Base-by-base conservation (phyloP, 176 grass and related monocot species). In the Phoenix roebelenii region DNA sequence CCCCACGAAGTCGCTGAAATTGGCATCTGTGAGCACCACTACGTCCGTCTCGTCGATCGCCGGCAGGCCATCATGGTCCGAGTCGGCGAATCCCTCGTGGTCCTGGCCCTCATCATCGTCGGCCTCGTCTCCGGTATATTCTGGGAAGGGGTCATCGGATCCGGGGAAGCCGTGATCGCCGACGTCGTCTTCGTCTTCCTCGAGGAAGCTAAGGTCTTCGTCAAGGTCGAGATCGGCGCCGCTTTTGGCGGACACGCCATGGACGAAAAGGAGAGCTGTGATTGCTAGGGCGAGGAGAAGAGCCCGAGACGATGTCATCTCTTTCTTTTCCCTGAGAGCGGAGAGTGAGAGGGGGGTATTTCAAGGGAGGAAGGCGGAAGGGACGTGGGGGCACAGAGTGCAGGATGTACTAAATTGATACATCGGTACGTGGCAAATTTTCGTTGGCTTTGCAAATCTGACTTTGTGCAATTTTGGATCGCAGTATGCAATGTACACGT, bases 1-100 rank as follows among this genome's bases (percentile, higher is more conserved):
- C 1, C 74, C 59, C 20, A 97, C 63, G 62, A 97, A 85, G 56
- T 77, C 59, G 72, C 83, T 85, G 75, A 97, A 97, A 72, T 97
- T 97, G 44, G 60, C 69, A 23, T 82, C 72, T 25, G 83, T 66
- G 55, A 97, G 79, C 69, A 88, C 65, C 19, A 72, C 39, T 24
- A 97, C 81, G 55, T 90, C 80, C 57, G 66, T 80, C 72, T 97
- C 92, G 72, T 90, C 92, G 22, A 90, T 23, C 54, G 59, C 50
- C 49, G 59, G 48, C 54, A 20, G 24, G 22, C 22, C 52, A 0
- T 44, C 35, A 14, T 44, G 35, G 35, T 44, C 35, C 18, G 12
- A 18, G 14, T 22, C 50, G 19, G 28, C 26, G 25, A 55, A 22
- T 22, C 26, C 17, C 26, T n/a, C 74, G 20, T 49, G 52, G 25